These are phyloP conservation scores for Hypocrella siamensis DNA, from an alignment of 2,329 filamentous ascomycete genomes.

Conservation along the genomic window DNA sequence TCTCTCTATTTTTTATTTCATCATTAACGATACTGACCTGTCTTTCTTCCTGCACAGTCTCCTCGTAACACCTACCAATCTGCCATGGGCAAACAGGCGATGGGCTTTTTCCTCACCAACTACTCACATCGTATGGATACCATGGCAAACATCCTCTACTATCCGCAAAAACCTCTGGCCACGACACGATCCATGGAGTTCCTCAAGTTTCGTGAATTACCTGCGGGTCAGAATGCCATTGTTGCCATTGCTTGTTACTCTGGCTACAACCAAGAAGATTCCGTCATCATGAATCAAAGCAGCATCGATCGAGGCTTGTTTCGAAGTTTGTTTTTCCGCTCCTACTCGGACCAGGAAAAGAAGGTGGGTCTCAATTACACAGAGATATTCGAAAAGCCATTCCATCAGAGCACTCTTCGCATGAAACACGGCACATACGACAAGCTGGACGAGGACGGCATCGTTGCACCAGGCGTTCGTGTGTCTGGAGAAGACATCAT, in stretches of 20 bases:
- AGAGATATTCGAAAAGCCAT: constrained; percentile 92
- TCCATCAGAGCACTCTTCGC: constrained; percentile 70
- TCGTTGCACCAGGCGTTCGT: constrained; percentile 83
- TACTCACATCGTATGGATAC: constrained; percentile 97
- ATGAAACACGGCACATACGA: constrained; percentile 94
- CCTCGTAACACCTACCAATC: constrained; percentile 98
- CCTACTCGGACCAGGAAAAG: constrained; percentile 95
- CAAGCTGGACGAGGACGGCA: constrained; percentile 92
- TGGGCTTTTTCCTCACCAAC: constrained; percentile 98
- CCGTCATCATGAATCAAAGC: constrained; percentile 99
- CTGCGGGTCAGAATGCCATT: constrained; percentile 94
- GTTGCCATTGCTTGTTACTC: constrained; percentile 96
- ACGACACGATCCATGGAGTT: constrained; percentile 98
- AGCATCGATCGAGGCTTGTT: constrained; percentile 96
- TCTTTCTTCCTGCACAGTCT: no score
- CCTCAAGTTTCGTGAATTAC: constrained; percentile 91
- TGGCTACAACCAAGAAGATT: constrained; percentile 99
- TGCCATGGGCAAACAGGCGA: constrained; percentile 99
- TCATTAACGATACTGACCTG: no score
- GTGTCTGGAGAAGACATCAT: constrained; percentile 98
- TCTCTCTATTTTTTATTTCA: constrained; percentile 20
- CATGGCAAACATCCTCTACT: constrained; percentile 98
- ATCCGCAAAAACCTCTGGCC: constrained; percentile 91
- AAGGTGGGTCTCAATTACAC: constrained; percentile 84
- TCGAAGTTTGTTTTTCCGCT: constrained; percentile 93